Percentiles rank a stretch among this genome's conserved stretches.
Conservation (phyloP, 1,284 basidiomycete species). For the Rhodofomes roseus region DNA sequence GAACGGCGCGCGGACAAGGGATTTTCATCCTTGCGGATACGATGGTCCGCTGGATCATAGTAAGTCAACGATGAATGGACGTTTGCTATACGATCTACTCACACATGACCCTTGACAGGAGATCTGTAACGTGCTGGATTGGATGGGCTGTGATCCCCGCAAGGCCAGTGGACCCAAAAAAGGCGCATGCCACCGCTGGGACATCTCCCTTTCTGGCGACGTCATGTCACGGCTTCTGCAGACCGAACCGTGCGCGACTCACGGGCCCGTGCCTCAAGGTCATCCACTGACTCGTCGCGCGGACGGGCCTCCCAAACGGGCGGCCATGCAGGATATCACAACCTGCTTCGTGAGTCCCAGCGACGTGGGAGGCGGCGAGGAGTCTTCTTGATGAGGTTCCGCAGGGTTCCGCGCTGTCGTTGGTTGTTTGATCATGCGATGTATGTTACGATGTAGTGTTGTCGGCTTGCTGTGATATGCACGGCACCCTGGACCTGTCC, state of each 20-base stretch:
- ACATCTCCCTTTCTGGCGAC: not conserved
- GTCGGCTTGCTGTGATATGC: not conserved
- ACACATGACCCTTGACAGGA: conserved; percentile 1
- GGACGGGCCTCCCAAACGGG: not conserved
- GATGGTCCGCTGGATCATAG: not conserved
- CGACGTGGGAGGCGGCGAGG: not conserved
- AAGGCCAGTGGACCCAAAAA: not conserved
- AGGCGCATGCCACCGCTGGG: conserved; percentile 2
- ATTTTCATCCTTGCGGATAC: not conserved
- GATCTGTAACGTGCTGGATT: conserved; percentile 11
- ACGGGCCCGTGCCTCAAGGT: no score
- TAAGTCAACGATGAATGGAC: not conserved
- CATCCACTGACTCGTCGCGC: no score
- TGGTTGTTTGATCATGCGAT: not conserved
- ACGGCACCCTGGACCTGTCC: no score
- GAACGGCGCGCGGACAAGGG: not conserved
- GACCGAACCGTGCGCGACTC: conserved; percentile 1
- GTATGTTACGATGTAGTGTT: not conserved
- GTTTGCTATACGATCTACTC: not conserved
- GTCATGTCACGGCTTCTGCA: not conserved
- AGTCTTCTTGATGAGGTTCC: not conserved
- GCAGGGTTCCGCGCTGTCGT: not conserved
- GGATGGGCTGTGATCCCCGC: not conserved
- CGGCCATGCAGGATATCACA: not conserved
- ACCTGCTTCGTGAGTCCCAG: not conserved